Percentiles rank a stretch among this genome's conserved stretches.
Conservation (phyloP, 2,329 filamentous ascomycete species). For the Basipetospora chlamydospora region DNA sequence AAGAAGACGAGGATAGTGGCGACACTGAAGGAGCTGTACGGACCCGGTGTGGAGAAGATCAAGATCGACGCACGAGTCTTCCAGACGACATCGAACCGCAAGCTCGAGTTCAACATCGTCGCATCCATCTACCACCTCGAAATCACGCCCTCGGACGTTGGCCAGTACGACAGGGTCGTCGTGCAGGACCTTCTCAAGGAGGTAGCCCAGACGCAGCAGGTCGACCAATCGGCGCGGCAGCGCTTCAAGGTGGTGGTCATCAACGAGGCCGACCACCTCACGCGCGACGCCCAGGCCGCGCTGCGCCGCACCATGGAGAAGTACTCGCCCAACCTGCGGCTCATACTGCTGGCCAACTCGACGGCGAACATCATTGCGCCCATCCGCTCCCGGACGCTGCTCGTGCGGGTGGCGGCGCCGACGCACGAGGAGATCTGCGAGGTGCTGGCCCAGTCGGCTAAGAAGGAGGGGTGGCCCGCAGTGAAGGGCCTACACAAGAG, state of each 20-base stretch:
- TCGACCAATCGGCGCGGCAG: conserved; percentile 82
- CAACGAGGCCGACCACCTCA: conserved; percentile 94
- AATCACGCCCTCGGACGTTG: conserved; percentile 93
- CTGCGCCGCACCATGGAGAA: conserved; percentile 97
- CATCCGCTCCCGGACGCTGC: conserved; percentile 78
- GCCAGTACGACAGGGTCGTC: conserved; percentile 90
- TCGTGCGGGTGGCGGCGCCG: conserved; percentile 84
- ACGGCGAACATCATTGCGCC: conserved; percentile 99
- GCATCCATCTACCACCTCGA: conserved; percentile 95
- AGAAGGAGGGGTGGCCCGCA: conserved; percentile 72
- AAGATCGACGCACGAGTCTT: conserved; percentile 97
- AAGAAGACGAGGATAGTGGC: conserved; percentile 97
- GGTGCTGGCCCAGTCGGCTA: conserved; percentile 55
- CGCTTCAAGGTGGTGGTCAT: conserved; percentile 98
- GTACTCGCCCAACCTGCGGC: conserved; percentile 83
- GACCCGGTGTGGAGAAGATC: conserved; percentile 97
- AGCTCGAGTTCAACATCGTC: conserved; percentile 98
- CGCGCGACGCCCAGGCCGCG: conserved; percentile 87
- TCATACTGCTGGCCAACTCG: conserved; percentile 88
- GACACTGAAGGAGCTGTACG: conserved; percentile 88
- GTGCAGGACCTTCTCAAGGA: conserved; percentile 93
- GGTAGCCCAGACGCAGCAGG: conserved; percentile 96
- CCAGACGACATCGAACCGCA: conserved; percentile 87
- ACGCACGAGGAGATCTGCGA: conserved; percentile 71
- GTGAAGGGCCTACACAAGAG: conserved; percentile 63